phyloP scores from a whole-genome alignment of 768 basidiomycete species.

The Pholiota molesta region DNA sequence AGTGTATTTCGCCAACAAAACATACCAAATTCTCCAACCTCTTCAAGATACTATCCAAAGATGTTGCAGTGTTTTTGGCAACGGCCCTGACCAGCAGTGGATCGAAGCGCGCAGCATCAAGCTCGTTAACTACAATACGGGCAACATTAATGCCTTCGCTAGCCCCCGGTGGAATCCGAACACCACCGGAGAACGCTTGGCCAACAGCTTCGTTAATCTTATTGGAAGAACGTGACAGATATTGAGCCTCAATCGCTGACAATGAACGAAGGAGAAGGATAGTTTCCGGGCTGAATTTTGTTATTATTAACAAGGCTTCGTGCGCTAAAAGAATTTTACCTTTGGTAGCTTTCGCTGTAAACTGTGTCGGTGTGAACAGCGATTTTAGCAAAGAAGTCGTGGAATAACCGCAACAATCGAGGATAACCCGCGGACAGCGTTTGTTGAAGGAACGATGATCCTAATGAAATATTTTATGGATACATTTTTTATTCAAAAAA shows the following conservation, averaged over 20 bases:
- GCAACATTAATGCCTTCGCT: constrained; percentile 80
- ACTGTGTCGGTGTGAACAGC: constrained; percentile 94
- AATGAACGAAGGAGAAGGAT: constrained; percentile 84
- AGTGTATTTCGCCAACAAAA: constrained; percentile 2
- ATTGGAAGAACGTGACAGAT: constrained; percentile 81
- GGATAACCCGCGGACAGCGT: constrained; percentile 88
- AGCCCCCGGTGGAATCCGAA: constrained; percentile 69
- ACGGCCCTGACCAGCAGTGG: constrained; percentile 82
- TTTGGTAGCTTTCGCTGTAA: constrained; percentile 84
- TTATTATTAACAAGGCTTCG: background rate
- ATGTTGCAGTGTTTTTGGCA: constrained; percentile 69
- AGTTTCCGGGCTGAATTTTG: constrained; percentile 80
- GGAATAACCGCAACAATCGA: constrained; percentile 85
- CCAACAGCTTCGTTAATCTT: constrained; percentile 84
- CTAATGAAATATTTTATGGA: constrained; percentile 40
- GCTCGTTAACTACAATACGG: constrained; percentile 82
- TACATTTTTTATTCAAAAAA: background rate
- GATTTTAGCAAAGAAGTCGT: constrained; percentile 96
- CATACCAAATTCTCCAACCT: constrained; percentile 74
- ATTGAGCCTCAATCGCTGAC: constrained; percentile 83
- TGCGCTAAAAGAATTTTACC: constrained; percentile 43
- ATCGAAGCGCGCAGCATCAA: constrained; percentile 92
- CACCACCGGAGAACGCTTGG: constrained; percentile 74
- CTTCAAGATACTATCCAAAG: constrained; percentile 68
- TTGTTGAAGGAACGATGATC: constrained; percentile 89